These are phyloP conservation scores for Pseudogymnoascus sp. DNA, from an alignment of 2,329 filamentous ascomycete genomes.

Conservation along the genomic window DNA sequence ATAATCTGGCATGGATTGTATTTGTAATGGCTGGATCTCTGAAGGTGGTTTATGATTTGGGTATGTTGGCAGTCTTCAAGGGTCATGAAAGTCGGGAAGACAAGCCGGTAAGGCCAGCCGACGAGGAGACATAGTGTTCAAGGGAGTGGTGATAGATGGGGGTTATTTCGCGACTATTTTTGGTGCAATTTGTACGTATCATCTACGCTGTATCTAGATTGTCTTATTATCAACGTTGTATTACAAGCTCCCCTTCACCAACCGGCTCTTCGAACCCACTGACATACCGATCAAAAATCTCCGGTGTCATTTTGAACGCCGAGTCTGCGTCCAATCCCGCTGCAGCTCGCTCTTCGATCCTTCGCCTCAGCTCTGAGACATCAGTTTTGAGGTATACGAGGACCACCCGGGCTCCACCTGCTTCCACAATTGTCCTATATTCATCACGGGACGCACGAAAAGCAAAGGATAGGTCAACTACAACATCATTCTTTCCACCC, in stretches of 20 bases:
- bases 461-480: not conserved
- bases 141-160: not conserved
- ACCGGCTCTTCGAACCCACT: not conserved
- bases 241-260: not conserved
- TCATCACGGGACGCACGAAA: not conserved
- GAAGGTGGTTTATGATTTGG: conserved; percentile 54
- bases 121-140: conserved; percentile 13
- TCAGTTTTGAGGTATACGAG: not conserved
- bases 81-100: conserved; percentile 26
- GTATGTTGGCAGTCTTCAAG: conserved; percentile 44
- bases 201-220: not conserved
- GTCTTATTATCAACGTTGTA: not conserved
- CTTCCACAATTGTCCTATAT: not conserved
- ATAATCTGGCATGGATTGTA: conserved; percentile 50
- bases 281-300: not conserved
- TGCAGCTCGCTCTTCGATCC: not conserved
- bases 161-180: not conserved
- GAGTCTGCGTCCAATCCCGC: not conserved
- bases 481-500: not conserved
- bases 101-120: conserved; percentile 10
- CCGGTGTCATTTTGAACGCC: not conserved
- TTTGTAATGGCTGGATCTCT: conserved; percentile 56
- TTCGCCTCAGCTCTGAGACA: not conserved
- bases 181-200: not conserved
- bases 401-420: not conserved